phyloP scores from a whole-genome alignment of 1,284 basidiomycete genomes.

The Boletellus sp. region DNA sequence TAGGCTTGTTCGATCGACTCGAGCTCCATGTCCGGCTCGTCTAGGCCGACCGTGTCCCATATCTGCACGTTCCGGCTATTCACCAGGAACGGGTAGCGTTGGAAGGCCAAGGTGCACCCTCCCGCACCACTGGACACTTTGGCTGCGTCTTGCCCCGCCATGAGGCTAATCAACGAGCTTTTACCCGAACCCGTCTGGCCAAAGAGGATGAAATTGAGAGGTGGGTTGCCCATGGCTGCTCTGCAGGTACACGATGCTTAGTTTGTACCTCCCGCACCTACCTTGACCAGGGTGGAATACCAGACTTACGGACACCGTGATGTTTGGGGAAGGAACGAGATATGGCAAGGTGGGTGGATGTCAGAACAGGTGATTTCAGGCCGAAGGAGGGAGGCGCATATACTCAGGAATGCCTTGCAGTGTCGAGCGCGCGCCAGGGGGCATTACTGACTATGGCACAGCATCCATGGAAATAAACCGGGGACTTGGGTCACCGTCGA shows the following conservation, averaged over 20 bases:
- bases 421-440: too few relatives aligned
- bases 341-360: too few relatives aligned
- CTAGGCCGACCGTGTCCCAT: neutral
- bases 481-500: neutral
- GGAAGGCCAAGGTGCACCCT: neutral
- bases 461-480: neutral
- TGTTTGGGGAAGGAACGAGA: neutral
- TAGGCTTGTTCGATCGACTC: neutral
- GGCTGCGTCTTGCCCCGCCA: neutral
- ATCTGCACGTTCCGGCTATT: neutral
- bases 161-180: neutral
- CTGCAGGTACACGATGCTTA: neutral
- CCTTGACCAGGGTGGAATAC: too few relatives aligned
- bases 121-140: neutral
- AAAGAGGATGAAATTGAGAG: constrained; percentile 1
- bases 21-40: neutral
- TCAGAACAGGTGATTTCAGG: too few relatives aligned
- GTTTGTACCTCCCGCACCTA: neutral
- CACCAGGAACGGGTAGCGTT: neutral
- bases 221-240: neutral
- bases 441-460: neutral
- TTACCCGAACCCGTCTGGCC: neutral
- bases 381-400: too few relatives aligned
- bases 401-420: too few relatives aligned
- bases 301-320: neutral